Conservation (phyloP, 805 yeast genomes). For the Suhomyces sp. region DNA sequence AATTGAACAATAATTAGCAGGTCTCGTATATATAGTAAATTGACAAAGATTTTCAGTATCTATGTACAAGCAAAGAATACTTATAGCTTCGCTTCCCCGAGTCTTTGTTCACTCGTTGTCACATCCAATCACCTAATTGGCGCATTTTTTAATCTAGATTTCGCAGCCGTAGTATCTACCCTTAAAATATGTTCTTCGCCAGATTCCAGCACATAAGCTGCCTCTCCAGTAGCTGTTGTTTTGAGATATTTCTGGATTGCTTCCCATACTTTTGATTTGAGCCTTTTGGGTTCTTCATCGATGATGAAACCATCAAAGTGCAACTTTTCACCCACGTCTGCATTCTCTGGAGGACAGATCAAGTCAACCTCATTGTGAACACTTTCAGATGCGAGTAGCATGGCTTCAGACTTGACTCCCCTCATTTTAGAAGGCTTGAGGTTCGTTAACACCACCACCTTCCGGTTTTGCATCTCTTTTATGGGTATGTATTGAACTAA, state of each 20-base stretch:
- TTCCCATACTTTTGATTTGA: slow-evolving; percentile 37
- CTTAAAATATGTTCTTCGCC: no score
- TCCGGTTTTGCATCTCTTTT: slow-evolving; percentile 35
- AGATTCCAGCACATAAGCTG: slow-evolving; percentile 28
- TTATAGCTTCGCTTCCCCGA: no score
- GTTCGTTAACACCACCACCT: slow-evolving; percentile 56
- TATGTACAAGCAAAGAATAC: no score
- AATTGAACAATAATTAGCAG: no score
- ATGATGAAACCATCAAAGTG: slow-evolving; percentile 29
- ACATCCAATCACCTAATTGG: no score
- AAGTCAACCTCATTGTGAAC: slow-evolving; percentile 39
- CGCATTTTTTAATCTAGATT: no score
- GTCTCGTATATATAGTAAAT: no score
- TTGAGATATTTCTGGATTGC: slow-evolving; percentile 26
- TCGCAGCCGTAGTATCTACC: no score
- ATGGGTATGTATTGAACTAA: slow-evolving; percentile 45
- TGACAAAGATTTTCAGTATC: no score
- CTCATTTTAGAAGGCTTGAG: slow-evolving; percentile 63
- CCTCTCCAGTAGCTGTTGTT: slow-evolving; percentile 31
- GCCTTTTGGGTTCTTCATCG: slow-evolving; percentile 18
- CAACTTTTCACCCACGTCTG: slow-evolving; percentile 40
- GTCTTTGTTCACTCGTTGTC: no score
- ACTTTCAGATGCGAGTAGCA: slow-evolving; percentile 60
- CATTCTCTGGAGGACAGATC: slow-evolving; percentile 43
- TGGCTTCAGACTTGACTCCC: slow-evolving; percentile 61